Percentiles rank a stretch among this genome's conserved stretches.
phyloP scores from a whole-genome alignment of 2,329 filamentous ascomycete genomes.

The Penicillium italicum region DNA sequence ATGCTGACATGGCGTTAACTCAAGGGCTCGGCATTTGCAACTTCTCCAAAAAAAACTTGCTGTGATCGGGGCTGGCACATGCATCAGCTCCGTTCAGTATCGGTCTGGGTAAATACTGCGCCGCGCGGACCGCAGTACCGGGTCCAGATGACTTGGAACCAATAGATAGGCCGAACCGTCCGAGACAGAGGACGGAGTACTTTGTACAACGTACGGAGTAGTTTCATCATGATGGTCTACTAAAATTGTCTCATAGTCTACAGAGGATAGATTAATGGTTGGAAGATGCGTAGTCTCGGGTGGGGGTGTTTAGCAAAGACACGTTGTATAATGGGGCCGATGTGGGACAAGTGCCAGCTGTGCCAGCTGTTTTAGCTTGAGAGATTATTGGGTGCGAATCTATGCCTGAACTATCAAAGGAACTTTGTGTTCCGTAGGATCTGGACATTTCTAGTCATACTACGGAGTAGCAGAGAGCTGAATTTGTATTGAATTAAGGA shows the following conservation, averaged over 20 bases:
- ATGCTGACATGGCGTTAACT: neutral
- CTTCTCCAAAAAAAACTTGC: neutral
- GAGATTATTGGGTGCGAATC: slow-evolving; percentile 1
- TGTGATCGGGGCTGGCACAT: slow-evolving; percentile 1
- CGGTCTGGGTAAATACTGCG: neutral
- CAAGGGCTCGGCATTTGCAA: neutral
- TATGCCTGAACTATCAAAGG: neutral
- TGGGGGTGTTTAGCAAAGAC: slow-evolving; percentile 12
- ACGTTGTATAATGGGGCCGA: slow-evolving; percentile 19
- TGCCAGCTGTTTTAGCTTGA: neutral
- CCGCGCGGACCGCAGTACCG: slow-evolving; percentile 14
- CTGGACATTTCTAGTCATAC: neutral
- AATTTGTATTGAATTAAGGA: neutral
- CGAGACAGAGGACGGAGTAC: neutral
- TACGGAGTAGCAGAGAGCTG: neutral
- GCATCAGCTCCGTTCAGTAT: slow-evolving; percentile 1
- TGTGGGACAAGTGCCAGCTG: slow-evolving; percentile 11
- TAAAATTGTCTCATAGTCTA: neutral
- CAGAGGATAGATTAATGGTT: neutral
- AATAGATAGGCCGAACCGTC: neutral
- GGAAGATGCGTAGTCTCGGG: slow-evolving; percentile 1
- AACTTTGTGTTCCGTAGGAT: neutral
- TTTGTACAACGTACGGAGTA: neutral
- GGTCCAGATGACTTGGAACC: slow-evolving; percentile 14
- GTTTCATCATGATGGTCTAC: neutral